phyloP scores from a whole-genome alignment of 2,329 filamentous ascomycete species.

The Fusarium torreyae region DNA sequence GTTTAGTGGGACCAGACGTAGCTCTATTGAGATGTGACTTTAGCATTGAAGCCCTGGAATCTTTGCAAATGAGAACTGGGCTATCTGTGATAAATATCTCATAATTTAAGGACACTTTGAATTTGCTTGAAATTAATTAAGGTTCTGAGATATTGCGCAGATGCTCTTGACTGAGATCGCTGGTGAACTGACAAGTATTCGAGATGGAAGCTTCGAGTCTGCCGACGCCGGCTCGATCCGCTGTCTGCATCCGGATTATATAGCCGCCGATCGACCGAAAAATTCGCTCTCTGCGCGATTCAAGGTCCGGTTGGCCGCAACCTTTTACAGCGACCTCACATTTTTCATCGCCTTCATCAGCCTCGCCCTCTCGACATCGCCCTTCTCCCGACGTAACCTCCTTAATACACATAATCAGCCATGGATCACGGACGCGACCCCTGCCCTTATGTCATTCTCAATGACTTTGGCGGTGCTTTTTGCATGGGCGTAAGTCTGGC shows the following conservation, averaged over 20 bases:
- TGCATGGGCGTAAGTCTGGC: conserved; percentile 85
- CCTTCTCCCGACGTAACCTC: conserved; percentile 6
- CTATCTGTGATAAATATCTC: too few species aligned
- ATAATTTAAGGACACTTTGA: neutral
- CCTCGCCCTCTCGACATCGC: conserved; percentile 28
- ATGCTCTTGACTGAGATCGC: neutral
- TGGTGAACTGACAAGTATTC: neutral
- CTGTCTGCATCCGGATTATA: conserved; percentile 30
- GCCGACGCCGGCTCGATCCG: conserved; percentile 25
- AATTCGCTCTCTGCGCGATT: conserved; percentile 35
- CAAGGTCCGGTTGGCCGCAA: conserved; percentile 33
- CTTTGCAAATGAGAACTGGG: too few species aligned
- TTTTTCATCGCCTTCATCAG: conserved; percentile 41
- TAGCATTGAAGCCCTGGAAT: neutral
- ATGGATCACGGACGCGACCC: conserved; percentile 99
- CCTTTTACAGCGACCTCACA: conserved; percentile 42
- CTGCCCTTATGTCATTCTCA: conserved; percentile 95
- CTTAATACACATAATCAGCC: conserved; percentile 30
- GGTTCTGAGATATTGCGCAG: neutral
- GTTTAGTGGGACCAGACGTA: conserved; percentile 19
- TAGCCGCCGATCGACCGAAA: conserved; percentile 27
- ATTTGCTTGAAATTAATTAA: neutral
- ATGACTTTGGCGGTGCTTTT: conserved; percentile 98
- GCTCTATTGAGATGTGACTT: neutral
- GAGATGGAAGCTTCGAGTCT: conserved; percentile 33